These are phyloP conservation scores for Flaveria bidentis DNA, from an alignment of 129 eudicot species.

Conservation along the genomic window DNA sequence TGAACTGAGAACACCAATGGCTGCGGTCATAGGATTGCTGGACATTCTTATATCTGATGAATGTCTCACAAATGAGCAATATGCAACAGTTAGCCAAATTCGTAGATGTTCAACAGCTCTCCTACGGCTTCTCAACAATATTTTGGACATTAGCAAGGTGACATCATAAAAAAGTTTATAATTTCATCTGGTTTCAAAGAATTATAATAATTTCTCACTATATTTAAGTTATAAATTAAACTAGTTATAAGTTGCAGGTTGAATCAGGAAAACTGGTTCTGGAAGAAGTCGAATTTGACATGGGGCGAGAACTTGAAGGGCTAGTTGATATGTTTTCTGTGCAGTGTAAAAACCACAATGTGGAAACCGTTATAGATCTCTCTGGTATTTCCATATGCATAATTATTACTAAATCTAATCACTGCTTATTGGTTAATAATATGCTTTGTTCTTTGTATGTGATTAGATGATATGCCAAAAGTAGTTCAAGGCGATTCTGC, in stretches of 20 bases:
- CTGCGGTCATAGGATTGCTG: constrained; percentile 97
- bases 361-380: constrained; percentile 87
- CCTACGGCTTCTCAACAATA: constrained; percentile 94
- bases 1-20: constrained; percentile 98
- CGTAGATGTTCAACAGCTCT: constrained; percentile 96
- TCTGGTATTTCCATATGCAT: constrained; percentile 52
- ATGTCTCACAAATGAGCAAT: constrained; percentile 85
- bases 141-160: constrained; percentile 98
- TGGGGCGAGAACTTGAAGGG: constrained; percentile 92
- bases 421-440: constrained; percentile 15
- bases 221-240: not conserved
- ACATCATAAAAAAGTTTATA: constrained; percentile 5
- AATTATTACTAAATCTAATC: constrained; percentile 10
- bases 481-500: constrained; percentile 90
- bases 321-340: constrained; percentile 96
- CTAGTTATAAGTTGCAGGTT: constrained; percentile 49
- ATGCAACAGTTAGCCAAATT: constrained; percentile 74
- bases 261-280: constrained; percentile 84
- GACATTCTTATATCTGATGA: constrained; percentile 95
- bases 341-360: constrained; percentile 88
- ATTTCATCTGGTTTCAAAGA: not conserved
- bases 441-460: constrained; percentile 21
- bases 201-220: not conserved
- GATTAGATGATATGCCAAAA: constrained; percentile 87
- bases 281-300: constrained; percentile 44